Conservation (phyloP, 805 yeast species). For the Metschnikowia baotianmanensis region DNA sequence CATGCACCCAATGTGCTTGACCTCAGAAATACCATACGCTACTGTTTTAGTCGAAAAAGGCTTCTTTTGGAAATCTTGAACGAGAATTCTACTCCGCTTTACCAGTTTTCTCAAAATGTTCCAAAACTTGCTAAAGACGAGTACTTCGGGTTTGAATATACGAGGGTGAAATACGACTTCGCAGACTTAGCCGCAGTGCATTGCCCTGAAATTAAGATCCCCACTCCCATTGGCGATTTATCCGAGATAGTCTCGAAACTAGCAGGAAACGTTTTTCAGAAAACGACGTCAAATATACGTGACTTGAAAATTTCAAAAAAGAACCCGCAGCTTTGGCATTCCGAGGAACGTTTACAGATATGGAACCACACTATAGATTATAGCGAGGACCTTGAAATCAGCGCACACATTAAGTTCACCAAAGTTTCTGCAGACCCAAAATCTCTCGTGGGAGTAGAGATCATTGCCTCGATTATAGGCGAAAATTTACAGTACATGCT, state of each 20-base stretch:
- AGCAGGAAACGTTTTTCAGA: background rate
- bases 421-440: conserved; percentile 31
- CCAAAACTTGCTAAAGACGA: background rate
- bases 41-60: conserved; percentile 1
- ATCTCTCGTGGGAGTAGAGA: conserved; percentile 49
- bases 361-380: conserved; percentile 7
- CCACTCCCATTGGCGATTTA: conserved; percentile 3
- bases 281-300: conserved; percentile 1
- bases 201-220: background rate
- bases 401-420: conserved; percentile 43
- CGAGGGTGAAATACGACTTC: conserved; percentile 4
- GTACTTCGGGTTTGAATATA: conserved; percentile 14
- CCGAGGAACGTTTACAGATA: conserved; percentile 7
- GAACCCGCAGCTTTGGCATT: conserved; percentile 4
- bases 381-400: conserved; percentile 1
- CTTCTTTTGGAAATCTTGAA: conserved; percentile 3
- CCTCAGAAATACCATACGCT: background rate
- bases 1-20: background rate
- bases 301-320: conserved; percentile 1
- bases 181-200: background rate
- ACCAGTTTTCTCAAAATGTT: conserved; percentile 1
- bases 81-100: background rate
- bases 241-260: background rate
- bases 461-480: conserved; percentile 49
- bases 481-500: conserved; percentile 37